These are phyloP conservation scores for Tulasnella sp. DNA, from an alignment of 768 basidiomycete genomes.

Conservation along the genomic window DNA sequence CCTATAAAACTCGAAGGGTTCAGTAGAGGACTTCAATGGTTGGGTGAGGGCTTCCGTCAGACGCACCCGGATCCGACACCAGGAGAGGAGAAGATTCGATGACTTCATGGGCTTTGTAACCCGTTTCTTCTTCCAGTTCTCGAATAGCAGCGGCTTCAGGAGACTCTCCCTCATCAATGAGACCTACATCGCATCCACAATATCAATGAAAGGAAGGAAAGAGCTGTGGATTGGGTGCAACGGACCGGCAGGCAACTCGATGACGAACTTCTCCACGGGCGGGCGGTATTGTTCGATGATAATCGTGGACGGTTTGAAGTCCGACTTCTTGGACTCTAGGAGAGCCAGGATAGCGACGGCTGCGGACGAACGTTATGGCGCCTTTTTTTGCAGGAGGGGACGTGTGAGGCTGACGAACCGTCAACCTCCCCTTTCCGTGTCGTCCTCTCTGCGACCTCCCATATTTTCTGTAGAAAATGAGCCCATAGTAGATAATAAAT, in stretches of 20 bases:
- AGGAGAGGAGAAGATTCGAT: constrained; percentile 54
- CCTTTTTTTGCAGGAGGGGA: not conserved
- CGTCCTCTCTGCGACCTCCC: constrained; percentile 84
- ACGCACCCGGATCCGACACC: constrained; percentile 63
- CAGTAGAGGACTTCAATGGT: not conserved
- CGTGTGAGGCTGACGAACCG: constrained; percentile 38
- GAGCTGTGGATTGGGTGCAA: not conserved
- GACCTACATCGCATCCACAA: constrained; percentile 40
- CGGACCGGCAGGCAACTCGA: constrained; percentile 60
- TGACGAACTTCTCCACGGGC: constrained; percentile 64
- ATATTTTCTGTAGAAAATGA: constrained; percentile 48
- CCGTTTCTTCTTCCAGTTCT: constrained; percentile 91
- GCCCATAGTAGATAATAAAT: not conserved
- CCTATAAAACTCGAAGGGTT: constrained; percentile 41
- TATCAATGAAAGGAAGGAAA: not conserved
- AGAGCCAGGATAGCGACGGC: constrained; percentile 82
- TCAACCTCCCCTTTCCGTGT: constrained; percentile 75
- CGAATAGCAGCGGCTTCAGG: constrained; percentile 73
- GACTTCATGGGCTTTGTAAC: constrained; percentile 61
- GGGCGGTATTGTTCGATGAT: constrained; percentile 91
- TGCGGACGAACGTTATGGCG: constrained; percentile 28
- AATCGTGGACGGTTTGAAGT: constrained; percentile 69
- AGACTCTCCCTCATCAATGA: constrained; percentile 81
- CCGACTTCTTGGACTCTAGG: constrained; percentile 61
- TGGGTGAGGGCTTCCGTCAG: not conserved